Base-by-base conservation (phyloP, 495 filamentous ascomycete species). In the Elaphomyces granulatus region DNA sequence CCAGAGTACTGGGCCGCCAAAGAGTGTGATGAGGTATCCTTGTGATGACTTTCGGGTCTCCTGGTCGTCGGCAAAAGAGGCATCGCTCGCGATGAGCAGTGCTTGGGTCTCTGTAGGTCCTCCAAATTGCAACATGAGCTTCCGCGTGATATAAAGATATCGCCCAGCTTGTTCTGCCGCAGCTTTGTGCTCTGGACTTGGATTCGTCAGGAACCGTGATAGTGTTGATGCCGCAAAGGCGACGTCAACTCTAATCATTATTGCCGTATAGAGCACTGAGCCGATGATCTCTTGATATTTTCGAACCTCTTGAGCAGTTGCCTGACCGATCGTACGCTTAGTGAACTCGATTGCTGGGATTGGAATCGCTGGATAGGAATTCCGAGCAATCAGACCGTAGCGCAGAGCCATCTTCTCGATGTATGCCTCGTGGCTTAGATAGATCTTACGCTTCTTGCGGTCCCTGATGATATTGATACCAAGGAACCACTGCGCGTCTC, bases 1-100 rank as follows among this genome's bases (percentile, higher is more conserved):
- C 28, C 26, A 45, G 15, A 41, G 38, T 12, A 45, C 32, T 10
- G 34, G 4, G 6, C 15, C 16, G 0, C 15, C 20, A 21, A 40
- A 43, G n/a, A 43, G 20, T 3, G n/a, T 19, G 16, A 41, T 21
- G 1, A n/a, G 18, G 34, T 37, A 37, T 44, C 42, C 38, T 8
- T 45, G 19, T 30, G 42, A 34, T 10, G 21, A 42, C 3, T 43
- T 15, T 3, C 31, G 30, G 20, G 44, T 46, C 16, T 12, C 18
- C 14, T 21, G 2, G 34, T 47, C 26, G 28, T 47, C 44, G 15
- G 16, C 21, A 7, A 33, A 47, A 19, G 35, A 20, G n/a, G 20
- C 30, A 28, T 47, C 42, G 33, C 42, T 45, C 17, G 40, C 26
- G 15, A 18, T 26, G 28, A 9, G 9, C 9, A 32, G 14, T 3